Evolutionary conservation across 768 basidiomycete genomes (phyloP), one percentile per base, ranked within the genome.

Genomic region (Goffeauzyma gilvescens): DNA sequence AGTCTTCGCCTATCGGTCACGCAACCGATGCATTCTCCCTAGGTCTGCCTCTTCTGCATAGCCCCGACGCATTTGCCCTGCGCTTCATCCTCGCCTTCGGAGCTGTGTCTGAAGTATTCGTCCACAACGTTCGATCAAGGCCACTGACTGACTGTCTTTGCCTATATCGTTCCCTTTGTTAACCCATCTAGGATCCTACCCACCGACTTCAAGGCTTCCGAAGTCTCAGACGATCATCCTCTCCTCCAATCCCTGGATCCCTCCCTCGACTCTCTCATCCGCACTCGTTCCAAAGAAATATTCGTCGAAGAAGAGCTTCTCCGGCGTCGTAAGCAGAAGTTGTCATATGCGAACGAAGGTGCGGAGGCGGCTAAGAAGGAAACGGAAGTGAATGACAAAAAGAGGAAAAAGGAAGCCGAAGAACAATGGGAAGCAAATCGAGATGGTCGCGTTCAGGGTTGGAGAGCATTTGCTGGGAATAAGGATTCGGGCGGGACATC

Each of bases 281-380:
- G 57, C 27, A 48, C 46, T 2, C 57, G 60, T 41, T 54, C 55
- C 7, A 57, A 57, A 32, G 55, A 63, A 38, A 51, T 63, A 7
- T 45, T 63, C 26, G 48, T 63, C 3, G 59, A 63, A 37, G 61
- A 63, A 32, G 61, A 60, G 41, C 42, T 63, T 23, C 14, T 15
- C 1, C 27, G 14, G 4, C 13, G 2, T 38, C 60, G 61, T 34
- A 57, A 57, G 37, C 51, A 52, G 22, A 57, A 60, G 32, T 43
- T 63, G 15, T 38, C 55, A 18, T 60, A 58, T 28, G 61, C 61
- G 1, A 63, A 63, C 31, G 59, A 63, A 42, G 61, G 61, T 22
- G 61, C 61, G 7, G 61, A 63, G 45, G 57, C 60, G 26, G 57
- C 59, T 15, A 55, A 55, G 28, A 42, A 48, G 14, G 61, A 63